Evolutionary conservation across 2,329 filamentous ascomycete species (phyloP).

Genomic region (Penicillium fuscoglaucum): DNA sequence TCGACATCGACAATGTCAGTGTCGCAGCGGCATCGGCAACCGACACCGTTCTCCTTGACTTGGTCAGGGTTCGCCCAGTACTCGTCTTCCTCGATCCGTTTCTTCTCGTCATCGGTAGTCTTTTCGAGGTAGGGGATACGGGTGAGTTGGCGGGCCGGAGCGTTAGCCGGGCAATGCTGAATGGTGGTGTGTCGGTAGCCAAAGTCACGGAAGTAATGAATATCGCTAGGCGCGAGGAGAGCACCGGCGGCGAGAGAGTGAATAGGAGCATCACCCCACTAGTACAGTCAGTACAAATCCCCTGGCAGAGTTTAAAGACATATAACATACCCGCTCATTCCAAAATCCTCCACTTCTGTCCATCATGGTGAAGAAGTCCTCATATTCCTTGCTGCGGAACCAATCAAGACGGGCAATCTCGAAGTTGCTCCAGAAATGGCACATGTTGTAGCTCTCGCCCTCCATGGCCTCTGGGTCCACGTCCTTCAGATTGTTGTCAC

Average conservation of each 20-base stretch:
- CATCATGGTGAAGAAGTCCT: constrained; percentile 99
- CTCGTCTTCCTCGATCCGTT: constrained; percentile 85
- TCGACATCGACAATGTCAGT: constrained; percentile 97
- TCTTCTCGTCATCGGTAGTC: constrained; percentile 78
- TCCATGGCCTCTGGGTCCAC: constrained; percentile 95
- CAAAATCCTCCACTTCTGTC: constrained; percentile 96
- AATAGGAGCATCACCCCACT: constrained; percentile 99
- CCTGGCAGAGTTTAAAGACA: constrained; percentile 2
- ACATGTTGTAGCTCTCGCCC: constrained; percentile 99
- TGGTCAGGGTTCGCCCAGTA: constrained; percentile 91
- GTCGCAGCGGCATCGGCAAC: constrained; percentile 93
- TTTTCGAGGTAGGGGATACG: constrained; percentile 77
- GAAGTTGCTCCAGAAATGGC: constrained; percentile 99
- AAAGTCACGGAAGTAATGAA: constrained; percentile 99
- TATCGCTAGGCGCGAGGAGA: constrained; percentile 75
- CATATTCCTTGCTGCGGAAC: constrained; percentile 96
- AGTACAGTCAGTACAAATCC: constrained; percentile 34
- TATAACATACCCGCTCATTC: constrained; percentile 85
- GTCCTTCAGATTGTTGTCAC: constrained; percentile 68
- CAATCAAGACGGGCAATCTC: constrained; percentile 93
- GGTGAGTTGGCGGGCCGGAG: constrained; percentile 80
- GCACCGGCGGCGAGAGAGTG: constrained; percentile 94
- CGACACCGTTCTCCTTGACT: constrained; percentile 92
- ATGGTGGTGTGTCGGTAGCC: constrained; percentile 98
- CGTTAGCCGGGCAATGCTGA: constrained; percentile 96